phyloP scores from a whole-genome alignment of 108 stramenopile genomes.

The Parmales sp. region DNA sequence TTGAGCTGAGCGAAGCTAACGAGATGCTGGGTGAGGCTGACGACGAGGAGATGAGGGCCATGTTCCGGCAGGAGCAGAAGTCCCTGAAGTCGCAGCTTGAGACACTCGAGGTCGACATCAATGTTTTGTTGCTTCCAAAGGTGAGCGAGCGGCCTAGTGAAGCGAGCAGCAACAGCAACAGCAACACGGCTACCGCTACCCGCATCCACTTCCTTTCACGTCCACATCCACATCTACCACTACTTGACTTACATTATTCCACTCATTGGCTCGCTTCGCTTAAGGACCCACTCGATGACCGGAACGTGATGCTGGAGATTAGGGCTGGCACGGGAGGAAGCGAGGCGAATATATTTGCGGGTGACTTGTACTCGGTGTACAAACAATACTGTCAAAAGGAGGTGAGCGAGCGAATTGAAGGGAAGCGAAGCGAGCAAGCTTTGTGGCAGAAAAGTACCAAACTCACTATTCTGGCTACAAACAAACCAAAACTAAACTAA shows the following conservation, averaged over 20 bases:
- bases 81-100: conserved; percentile 55
- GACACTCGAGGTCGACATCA: conserved; percentile 33
- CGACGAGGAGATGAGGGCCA: conserved; percentile 72
- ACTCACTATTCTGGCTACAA: no score
- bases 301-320: conserved; percentile 89
- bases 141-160: background rate
- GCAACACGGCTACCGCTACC: background rate
- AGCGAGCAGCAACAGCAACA: background rate
- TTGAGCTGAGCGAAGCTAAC: conserved; percentile 54
- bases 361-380: conserved; percentile 84
- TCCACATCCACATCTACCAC: no score
- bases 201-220: background rate
- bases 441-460: no score
- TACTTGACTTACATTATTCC: background rate
- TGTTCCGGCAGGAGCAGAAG: conserved; percentile 69
- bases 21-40: conserved; percentile 74
- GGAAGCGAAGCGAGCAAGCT: no score
- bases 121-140: background rate
- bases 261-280: conserved; percentile 67
- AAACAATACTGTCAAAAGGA: conserved; percentile 62
- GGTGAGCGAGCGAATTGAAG: no score
- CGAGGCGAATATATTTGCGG: conserved; percentile 88
- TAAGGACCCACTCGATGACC: conserved; percentile 77
- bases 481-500: no score
- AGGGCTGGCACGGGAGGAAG: conserved; percentile 93